Evolutionary conservation across 2,329 filamentous ascomycete species (phyloP).

Genomic region (Penicillium griseofulvum): DNA sequence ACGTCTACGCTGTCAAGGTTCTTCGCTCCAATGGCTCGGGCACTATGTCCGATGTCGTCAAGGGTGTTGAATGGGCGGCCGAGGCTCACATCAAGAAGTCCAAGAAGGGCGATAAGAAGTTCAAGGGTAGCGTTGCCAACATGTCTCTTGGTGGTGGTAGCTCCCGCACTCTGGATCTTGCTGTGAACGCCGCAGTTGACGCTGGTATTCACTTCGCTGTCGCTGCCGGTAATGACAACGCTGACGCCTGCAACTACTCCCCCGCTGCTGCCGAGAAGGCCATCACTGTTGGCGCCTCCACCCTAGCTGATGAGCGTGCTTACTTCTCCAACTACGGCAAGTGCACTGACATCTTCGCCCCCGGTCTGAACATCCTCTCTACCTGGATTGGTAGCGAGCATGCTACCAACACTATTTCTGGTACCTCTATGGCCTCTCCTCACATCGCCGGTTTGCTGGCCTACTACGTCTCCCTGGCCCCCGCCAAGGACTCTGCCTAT

Average conservation of each 20-base stretch:
- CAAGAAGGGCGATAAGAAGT: slow-evolving; percentile 82
- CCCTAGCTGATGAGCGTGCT: slow-evolving; percentile 88
- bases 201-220: slow-evolving; percentile 96
- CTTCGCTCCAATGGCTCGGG: slow-evolving; percentile 95
- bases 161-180: slow-evolving; percentile 83
- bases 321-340: slow-evolving; percentile 99
- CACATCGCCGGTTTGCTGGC: slow-evolving; percentile 95
- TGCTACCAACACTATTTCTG: slow-evolving; percentile 97
- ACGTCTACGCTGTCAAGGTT: slow-evolving; percentile 96
- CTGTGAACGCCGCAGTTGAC: slow-evolving; percentile 89
- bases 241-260: slow-evolving; percentile 98
- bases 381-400: slow-evolving; percentile 98
- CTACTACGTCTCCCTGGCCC: slow-evolving; percentile 97
- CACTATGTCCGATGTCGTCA: slow-evolving; percentile 98
- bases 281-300: slow-evolving; percentile 93
- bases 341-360: slow-evolving; percentile 99
- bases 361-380: slow-evolving; percentile 92
- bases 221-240: slow-evolving; percentile 97
- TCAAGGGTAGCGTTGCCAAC: slow-evolving; percentile 99
- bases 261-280: slow-evolving; percentile 88
- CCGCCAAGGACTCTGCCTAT: slow-evolving; percentile 83
- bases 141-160: slow-evolving; percentile 99
- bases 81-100: slow-evolving; percentile 73
- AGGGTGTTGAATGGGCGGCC: slow-evolving; percentile 94
- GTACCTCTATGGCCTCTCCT: slow-evolving; percentile 98